Evolutionary conservation across 2,329 filamentous ascomycete species (phyloP).

Genomic region (Penicillium capsulatum): DNA sequence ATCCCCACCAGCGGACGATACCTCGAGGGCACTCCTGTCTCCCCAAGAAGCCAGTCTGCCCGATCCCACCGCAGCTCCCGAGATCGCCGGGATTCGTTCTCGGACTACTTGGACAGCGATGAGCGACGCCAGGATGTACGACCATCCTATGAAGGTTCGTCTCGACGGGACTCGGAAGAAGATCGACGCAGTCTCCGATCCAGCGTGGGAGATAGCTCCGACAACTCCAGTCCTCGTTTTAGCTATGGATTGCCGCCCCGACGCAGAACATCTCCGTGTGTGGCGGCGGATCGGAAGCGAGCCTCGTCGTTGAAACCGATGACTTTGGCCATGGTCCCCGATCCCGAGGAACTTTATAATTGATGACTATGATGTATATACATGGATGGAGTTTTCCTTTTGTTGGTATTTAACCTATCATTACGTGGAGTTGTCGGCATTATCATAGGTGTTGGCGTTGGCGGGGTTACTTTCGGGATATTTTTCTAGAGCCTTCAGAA

Average conservation of each 20-base stretch:
- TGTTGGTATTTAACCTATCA: conserved; percentile 3
- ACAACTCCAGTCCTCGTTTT: conserved; percentile 8
- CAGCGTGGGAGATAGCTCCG: conserved; percentile 11
- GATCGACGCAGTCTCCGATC: conserved; percentile 12
- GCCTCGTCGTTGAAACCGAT: conserved; percentile 23
- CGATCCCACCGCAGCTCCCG: conserved; percentile 8
- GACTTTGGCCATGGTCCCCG: conserved; percentile 37
- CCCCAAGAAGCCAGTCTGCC: conserved; percentile 16
- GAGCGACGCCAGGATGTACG: conserved; percentile 6
- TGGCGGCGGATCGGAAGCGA: conserved; percentile 21
- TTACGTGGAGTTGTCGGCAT: conserved; percentile 8
- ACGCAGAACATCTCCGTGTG: conserved; percentile 15
- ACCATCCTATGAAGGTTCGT: not conserved
- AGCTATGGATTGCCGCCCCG: conserved; percentile 14
- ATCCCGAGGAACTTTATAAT: conserved; percentile 36
- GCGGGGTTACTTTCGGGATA: too few species aligned
- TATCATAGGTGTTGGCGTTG: too few species aligned
- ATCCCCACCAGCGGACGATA: conserved; percentile 30
- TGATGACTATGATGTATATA: conserved; percentile 13
- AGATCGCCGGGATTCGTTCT: conserved; percentile 12
- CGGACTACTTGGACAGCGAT: conserved; percentile 6
- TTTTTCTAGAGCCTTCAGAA: too few species aligned
- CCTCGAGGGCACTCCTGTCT: conserved; percentile 18
- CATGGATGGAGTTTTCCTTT: not conserved
- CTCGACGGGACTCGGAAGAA: conserved; percentile 11